A percentile compares a stretch with the other conserved stretches of the same genome.
Conservation (phyloP, 108 stramenopile genomes). For the Cyclotella sp. region DNA sequence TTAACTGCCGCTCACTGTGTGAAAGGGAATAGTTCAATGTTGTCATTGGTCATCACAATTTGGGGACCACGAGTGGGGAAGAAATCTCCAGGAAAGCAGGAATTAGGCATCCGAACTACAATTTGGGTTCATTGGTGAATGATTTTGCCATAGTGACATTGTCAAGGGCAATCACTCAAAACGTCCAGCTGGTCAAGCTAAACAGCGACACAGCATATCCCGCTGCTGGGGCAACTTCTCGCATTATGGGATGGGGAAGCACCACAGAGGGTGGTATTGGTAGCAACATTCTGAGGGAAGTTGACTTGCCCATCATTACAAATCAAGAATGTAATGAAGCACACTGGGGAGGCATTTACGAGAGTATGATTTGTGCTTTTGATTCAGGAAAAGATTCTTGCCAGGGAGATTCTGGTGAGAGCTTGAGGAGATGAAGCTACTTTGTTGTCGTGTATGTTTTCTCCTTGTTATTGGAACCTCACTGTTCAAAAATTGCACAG, state of each 20-base stretch:
- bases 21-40: not conserved
- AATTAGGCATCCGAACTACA: constrained; percentile 46
- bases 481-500: not conserved
- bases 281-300: constrained; percentile 13
- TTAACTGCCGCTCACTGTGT: constrained; percentile 31
- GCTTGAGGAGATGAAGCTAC: too few relatives aligned
- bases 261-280: not conserved
- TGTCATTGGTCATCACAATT: constrained; percentile 5
- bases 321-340: constrained; percentile 36
- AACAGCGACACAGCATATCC: constrained; percentile 21
- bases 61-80: not conserved
- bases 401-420: constrained; percentile 16
- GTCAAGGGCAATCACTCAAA: not conserved
- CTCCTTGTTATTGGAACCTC: too few relatives aligned
- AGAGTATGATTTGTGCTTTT: constrained; percentile 14
- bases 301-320: constrained; percentile 45
- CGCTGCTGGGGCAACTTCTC: not conserved
- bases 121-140: constrained; percentile 17
- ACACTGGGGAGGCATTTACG: not conserved
- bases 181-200: constrained; percentile 16
- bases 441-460: too few relatives aligned
- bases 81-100: not conserved
- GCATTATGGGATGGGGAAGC: constrained; percentile 10
- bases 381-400: constrained; percentile 8
- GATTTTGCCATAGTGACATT: constrained; percentile 51